Evolutionary conservation across 768 basidiomycete species (phyloP).

Genomic region (Candolleomyces aberdarensis): DNA sequence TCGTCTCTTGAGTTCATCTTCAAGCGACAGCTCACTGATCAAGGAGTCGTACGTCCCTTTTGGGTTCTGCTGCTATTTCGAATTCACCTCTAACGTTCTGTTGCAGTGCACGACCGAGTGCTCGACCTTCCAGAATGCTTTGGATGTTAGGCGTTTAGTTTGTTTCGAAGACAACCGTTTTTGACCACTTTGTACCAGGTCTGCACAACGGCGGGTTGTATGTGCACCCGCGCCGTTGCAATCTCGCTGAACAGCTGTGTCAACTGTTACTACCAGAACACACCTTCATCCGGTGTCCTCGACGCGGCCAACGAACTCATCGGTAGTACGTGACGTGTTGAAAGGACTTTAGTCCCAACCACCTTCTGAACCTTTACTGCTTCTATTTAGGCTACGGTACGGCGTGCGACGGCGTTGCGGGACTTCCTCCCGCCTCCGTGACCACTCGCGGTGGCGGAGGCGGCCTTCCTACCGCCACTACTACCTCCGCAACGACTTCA

Average conservation of each 20-base stretch:
- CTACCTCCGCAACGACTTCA: background rate
- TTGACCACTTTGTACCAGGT: slow-evolving; percentile 12
- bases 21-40: background rate
- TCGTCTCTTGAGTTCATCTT: background rate
- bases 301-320: slow-evolving; percentile 19
- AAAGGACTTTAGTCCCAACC: background rate
- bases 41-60: background rate
- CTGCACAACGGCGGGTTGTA: slow-evolving; percentile 20
- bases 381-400: background rate
- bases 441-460: background rate
- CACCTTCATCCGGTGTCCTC: slow-evolving; percentile 12
- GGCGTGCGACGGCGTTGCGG: background rate
- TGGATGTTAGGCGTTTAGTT: background rate
- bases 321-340: slow-evolving; percentile 18
- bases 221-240: slow-evolving; percentile 23
- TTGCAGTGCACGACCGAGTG: slow-evolving; percentile 3
- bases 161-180: background rate
- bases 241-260: slow-evolving; percentile 25
- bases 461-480: too few species aligned
- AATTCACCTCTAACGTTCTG: too few species aligned
- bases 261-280: slow-evolving; percentile 21
- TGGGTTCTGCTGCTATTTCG: background rate
- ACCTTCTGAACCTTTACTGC: background rate
- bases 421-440: slow-evolving; percentile 2
- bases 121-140: slow-evolving; percentile 4